Base-by-base conservation (phyloP, 148 eudicot genomes). In the Vaccinium corymbosum region DNA sequence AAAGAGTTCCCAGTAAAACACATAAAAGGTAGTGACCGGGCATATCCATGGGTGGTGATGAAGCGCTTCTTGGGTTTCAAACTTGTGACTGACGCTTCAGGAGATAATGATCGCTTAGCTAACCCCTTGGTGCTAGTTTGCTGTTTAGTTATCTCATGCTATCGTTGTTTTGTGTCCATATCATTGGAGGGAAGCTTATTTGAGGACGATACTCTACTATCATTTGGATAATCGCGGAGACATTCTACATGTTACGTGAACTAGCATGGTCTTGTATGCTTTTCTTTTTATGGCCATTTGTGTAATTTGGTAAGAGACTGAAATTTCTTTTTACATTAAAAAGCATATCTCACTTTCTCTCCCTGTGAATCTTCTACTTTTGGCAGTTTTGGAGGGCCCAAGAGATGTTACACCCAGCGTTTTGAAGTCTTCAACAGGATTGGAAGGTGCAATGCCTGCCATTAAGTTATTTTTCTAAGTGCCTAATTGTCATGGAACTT, bases 401-500 rank as follows among this genome's bases (percentile, higher is more conserved):
- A 91, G 95, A 84, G 93, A 94, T 68, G 94, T 94, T 76, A 94
- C 99, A 75, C 99, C 98, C 7, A 83, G 83, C 20, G 73, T 93
- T 76, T 83, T 96, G 83, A 90, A 88, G 87, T 90, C 98, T 88
- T 92, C 94, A 81, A 94, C 98, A 80, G 97, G 99, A 78, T 89
- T 94, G 87, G 95, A 96, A 92, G 98, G 99, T 93, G 75, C 32
- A 52, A 56, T 72, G 62, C 71, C 48, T 51, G 38, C 17, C 64
- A 7, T 29, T 16, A 66, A 66, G 3, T 72, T 78, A 13, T 62
- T 38, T 49, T 59, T 49, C 48, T 22, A 32, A 38, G 22, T 15
- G 38, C 78, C 52, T 9, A 19, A 71, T 20, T 29, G 84, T 82
- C 16, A 29, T 52, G 78, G 38, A 71, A 51, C 53, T 29, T 50